These are phyloP conservation scores for Oryza brachyantha DNA, from an alignment of 176 grass and related monocot genomes.

Conservation along the genomic window DNA sequence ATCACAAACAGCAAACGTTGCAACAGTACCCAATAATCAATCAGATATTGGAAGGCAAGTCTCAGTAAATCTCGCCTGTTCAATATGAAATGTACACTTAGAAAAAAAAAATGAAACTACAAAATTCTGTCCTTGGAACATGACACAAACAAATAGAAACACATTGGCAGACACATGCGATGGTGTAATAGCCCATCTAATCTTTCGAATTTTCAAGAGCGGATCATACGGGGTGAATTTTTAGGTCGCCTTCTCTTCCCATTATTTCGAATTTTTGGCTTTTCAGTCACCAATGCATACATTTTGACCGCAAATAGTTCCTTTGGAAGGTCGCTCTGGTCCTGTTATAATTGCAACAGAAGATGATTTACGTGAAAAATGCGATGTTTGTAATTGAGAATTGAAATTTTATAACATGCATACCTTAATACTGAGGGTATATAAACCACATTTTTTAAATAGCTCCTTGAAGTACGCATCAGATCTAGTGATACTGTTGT, in stretches of 20 bases:
- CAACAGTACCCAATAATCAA: constrained; percentile 4
- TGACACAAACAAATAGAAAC: not conserved
- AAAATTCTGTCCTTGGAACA: not conserved
- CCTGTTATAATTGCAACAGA: constrained; percentile 51
- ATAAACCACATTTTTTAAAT: constrained; percentile 79
- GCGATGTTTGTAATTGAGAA: constrained; percentile 3
- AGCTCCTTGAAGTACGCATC: constrained; percentile 91
- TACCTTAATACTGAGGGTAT: constrained; percentile 71
- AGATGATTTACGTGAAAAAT: not conserved
- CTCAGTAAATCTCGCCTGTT: no score
- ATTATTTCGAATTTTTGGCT: constrained; percentile 44
- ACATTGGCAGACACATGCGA: not conserved
- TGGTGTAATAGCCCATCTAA: not conserved
- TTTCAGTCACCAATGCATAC: constrained; percentile 79
- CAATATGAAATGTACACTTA: not conserved
- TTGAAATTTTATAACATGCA: not conserved
- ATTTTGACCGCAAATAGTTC: constrained; percentile 96
- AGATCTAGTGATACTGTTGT: constrained; percentile 95
- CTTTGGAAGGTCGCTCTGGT: constrained; percentile 74
- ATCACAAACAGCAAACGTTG: not conserved
- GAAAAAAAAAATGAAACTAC: not conserved
- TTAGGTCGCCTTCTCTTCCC: constrained; percentile 56
- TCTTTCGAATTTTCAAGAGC: constrained; percentile 36
- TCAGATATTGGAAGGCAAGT: no score
- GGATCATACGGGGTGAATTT: constrained; percentile 57